Conservation (phyloP, 306 rosid genomes). For the Canavalia gladiata region DNA sequence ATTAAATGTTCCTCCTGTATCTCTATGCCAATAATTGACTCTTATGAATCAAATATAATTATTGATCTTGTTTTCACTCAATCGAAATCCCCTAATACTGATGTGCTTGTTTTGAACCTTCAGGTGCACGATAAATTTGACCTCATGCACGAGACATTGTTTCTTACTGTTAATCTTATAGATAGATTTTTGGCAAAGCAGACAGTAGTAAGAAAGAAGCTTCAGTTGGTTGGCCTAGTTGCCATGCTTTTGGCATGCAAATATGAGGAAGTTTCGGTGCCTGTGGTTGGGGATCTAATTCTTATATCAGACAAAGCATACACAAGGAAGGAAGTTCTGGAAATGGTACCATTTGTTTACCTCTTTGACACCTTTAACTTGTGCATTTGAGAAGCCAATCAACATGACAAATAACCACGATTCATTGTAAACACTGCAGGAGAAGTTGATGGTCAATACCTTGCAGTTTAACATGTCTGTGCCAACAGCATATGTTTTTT, state of each 20-base stretch:
- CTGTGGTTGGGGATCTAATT: slow-evolving; percentile 86
- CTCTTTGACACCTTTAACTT: slow-evolving; percentile 8
- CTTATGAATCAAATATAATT: slow-evolving; percentile 22
- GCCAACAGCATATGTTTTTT: slow-evolving; percentile 88
- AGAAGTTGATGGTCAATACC: slow-evolving; percentile 81
- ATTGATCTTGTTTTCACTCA: neutral
- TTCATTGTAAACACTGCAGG: slow-evolving; percentile 57
- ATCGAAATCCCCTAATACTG: neutral
- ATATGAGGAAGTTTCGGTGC: slow-evolving; percentile 96
- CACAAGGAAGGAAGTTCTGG: slow-evolving; percentile 79
- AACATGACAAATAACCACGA: slow-evolving; percentile 15
- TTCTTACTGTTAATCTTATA: slow-evolving; percentile 80
- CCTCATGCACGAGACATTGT: slow-evolving; percentile 91
- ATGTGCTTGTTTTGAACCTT: slow-evolving; percentile 39
- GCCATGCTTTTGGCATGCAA: slow-evolving; percentile 99
- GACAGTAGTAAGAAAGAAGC: slow-evolving; percentile 82
- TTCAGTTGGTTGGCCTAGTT: slow-evolving; percentile 95
- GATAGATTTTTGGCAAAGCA: slow-evolving; percentile 82
- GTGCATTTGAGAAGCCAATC: neutral
- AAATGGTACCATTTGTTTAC: slow-evolving; percentile 67
- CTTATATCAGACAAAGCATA: slow-evolving; percentile 95
- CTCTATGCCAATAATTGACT: slow-evolving; percentile 43
- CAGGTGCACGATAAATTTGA: slow-evolving; percentile 99
- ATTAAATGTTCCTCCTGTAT: slow-evolving; percentile 31
- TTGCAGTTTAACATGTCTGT: slow-evolving; percentile 92